Conservation (phyloP, 768 basidiomycete genomes). For the Rhodotorula babjevae region DNA sequence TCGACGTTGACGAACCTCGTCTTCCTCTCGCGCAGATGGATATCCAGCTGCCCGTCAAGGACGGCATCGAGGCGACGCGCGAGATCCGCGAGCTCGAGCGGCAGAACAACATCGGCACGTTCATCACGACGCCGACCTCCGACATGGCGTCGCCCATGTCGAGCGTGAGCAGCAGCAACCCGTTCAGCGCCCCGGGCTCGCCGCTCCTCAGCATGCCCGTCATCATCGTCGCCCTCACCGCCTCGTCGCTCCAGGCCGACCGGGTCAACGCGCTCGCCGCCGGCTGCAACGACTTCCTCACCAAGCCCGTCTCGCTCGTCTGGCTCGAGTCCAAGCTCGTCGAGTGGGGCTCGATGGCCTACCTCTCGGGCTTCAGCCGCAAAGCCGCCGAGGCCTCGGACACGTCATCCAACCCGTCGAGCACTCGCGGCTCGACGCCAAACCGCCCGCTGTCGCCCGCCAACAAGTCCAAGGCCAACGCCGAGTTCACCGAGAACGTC, state of each 20-base stretch:
- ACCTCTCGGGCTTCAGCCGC: constrained; percentile 41
- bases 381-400: constrained; percentile 15
- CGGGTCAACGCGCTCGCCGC: constrained; percentile 95
- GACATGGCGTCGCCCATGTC: constrained; percentile 48
- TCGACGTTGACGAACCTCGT: constrained; percentile 26
- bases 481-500: constrained; percentile 1
- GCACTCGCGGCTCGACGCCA: not conserved
- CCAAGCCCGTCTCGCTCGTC: constrained; percentile 87
- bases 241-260: constrained; percentile 89
- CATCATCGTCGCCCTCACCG: constrained; percentile 98
- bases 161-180: constrained; percentile 52
- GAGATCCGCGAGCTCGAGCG: constrained; percentile 85
- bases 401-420: not conserved
- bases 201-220: constrained; percentile 57
- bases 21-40: too few relatives aligned
- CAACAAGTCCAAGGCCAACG: not conserved
- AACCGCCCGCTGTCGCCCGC: not conserved
- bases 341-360: constrained; percentile 90
- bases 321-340: constrained; percentile 99
- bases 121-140: constrained; percentile 62
- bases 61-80: constrained; percentile 94
- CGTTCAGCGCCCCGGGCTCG: constrained; percentile 60
- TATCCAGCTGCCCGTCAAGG: constrained; percentile 99
- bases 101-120: constrained; percentile 60
- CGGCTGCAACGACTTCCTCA: constrained; percentile 97